phyloP scores from a whole-genome alignment of 257 asterid genomes.

The Orobanche coerulescens region DNA sequence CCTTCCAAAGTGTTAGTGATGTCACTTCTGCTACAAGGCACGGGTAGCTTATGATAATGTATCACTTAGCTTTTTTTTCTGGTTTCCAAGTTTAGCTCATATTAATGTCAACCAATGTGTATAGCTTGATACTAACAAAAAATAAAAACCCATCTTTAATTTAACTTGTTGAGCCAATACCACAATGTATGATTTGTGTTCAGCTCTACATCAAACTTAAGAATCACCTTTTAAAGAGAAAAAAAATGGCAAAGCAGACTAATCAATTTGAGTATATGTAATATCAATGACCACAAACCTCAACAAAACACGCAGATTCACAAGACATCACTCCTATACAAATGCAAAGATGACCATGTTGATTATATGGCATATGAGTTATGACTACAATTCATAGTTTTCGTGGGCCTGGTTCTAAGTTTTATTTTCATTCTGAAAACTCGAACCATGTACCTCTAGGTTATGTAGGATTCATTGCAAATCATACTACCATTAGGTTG shows the following conservation, averaged over 20 bases:
- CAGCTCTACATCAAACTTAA: background rate
- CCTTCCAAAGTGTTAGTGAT: too few species aligned
- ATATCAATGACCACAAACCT: background rate
- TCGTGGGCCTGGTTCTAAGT: too few species aligned
- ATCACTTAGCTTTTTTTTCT: too few species aligned
- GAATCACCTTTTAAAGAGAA: background rate
- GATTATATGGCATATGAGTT: too few species aligned
- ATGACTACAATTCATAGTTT: too few species aligned
- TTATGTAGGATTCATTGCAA: too few species aligned
- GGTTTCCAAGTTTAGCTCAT: background rate
- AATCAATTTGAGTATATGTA: background rate
- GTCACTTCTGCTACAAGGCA: too few species aligned
- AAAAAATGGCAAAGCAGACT: background rate
- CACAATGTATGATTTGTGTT: too few species aligned
- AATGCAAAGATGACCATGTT: background rate
- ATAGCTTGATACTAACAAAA: background rate
- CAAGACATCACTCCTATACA: constrained; percentile 1
- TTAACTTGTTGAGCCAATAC: background rate
- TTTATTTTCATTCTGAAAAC: too few species aligned
- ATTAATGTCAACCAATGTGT: constrained; percentile 6
- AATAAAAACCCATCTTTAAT: background rate
- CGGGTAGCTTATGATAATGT: too few species aligned
- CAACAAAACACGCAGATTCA: background rate
- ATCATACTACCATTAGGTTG: too few species aligned
- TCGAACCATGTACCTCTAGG: too few species aligned